Conservation (phyloP, 2,329 filamentous ascomycete genomes). For the Meredithiella fracta region DNA sequence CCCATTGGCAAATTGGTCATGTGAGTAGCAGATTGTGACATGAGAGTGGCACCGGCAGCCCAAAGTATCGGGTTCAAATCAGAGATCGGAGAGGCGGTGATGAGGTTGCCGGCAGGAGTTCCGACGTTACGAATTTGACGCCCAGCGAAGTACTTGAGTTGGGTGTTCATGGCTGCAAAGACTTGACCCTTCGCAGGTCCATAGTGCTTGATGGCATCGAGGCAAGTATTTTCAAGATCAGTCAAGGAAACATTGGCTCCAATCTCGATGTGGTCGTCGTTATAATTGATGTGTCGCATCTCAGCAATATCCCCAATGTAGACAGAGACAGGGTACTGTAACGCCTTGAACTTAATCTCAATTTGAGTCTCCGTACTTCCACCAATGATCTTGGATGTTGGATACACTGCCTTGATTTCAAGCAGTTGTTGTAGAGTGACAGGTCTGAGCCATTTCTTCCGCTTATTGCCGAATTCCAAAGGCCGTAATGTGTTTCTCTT, state of each 20-base stretch:
- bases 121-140: constrained; percentile 95
- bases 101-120: constrained; percentile 84
- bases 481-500: constrained; percentile 70
- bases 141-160: constrained; percentile 87
- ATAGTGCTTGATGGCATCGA: constrained; percentile 64
- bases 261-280: constrained; percentile 71
- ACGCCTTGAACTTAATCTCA: constrained; percentile 92
- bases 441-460: constrained; percentile 84
- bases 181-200: constrained; percentile 56
- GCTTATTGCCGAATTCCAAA: constrained; percentile 82
- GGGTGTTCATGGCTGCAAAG: constrained; percentile 82
- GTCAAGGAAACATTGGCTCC: constrained; percentile 87
- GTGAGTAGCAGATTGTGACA: constrained; percentile 59
- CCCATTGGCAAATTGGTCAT: constrained; percentile 81
- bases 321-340: constrained; percentile 78
- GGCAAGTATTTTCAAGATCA: constrained; percentile 72
- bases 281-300: constrained; percentile 63
- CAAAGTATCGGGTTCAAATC: constrained; percentile 91
- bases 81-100: constrained; percentile 88
- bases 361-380: constrained; percentile 97
- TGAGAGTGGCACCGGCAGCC: constrained; percentile 63
- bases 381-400: constrained; percentile 82
- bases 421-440: constrained; percentile 74
- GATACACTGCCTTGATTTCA: constrained; percentile 75
- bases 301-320: constrained; percentile 89